phyloP scores from a whole-genome alignment of 257 asterid species.

The Nyctanthes arbortristis region DNA sequence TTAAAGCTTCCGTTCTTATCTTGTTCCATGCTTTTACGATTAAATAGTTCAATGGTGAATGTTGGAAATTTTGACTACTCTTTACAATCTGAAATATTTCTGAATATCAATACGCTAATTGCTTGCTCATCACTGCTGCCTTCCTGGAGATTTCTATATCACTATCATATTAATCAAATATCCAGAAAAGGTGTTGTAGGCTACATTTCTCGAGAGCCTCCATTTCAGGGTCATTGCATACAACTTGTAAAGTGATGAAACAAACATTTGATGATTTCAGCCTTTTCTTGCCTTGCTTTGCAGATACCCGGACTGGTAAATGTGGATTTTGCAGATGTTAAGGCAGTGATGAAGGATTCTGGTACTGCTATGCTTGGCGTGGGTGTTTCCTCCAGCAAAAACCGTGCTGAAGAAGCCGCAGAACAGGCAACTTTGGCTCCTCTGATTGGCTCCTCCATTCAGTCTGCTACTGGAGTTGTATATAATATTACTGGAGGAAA shows the following conservation, averaged over 20 bases:
- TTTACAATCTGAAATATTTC: background rate
- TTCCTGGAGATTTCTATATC: no score
- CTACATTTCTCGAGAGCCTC: background rate
- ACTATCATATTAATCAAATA: no score
- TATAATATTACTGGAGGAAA: conserved; percentile 98
- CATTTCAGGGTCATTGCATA: background rate
- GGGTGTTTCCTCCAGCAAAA: conserved; percentile 97
- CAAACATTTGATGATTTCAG: conserved; percentile 12
- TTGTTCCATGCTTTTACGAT: background rate
- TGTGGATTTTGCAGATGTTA: conserved; percentile 98
- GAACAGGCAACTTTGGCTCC: conserved; percentile 99
- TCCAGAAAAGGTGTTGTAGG: background rate
- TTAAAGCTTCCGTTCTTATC: background rate
- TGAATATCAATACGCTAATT: background rate
- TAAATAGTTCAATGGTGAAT: background rate
- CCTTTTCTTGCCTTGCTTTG: conserved; percentile 27
- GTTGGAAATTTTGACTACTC: background rate
- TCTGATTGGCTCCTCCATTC: conserved; percentile 89
- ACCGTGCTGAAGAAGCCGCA: conserved; percentile 99
- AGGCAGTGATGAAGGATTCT: conserved; percentile 98
- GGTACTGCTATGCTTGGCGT: conserved; percentile 99
- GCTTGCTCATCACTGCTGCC: no score
- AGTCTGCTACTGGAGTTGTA: conserved; percentile 98
- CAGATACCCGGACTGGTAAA: conserved; percentile 98
- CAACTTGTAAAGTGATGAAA: no score